These are phyloP conservation scores for Penicillium crystallinum DNA, from an alignment of 495 filamentous ascomycete species.

Conservation along the genomic window DNA sequence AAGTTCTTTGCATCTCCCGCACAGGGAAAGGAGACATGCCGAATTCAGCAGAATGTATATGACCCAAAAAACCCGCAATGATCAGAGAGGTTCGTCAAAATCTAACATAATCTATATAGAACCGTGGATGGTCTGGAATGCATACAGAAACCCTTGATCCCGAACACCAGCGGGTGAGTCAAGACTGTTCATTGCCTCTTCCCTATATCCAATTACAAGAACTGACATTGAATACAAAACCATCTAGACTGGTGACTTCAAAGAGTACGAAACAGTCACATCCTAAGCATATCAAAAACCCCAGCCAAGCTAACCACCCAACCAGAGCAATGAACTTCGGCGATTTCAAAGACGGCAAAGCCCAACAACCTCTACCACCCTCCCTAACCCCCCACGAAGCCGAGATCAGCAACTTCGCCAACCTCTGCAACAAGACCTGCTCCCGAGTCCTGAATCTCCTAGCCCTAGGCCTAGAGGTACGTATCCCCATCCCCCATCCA, in stretches of 20 bases:
- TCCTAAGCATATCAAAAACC: background rate
- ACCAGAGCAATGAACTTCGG: conserved; percentile 87
- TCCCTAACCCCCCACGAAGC: conserved; percentile 55
- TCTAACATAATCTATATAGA: conserved; percentile 44
- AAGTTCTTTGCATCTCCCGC: conserved; percentile 69
- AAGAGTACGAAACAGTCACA: conserved; percentile 57
- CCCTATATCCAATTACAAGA: background rate
- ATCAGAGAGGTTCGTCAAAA: conserved; percentile 1
- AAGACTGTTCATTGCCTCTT: background rate
- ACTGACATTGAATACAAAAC: conserved; percentile 7
- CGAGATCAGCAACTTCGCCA: conserved; percentile 59
- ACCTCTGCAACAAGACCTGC: conserved; percentile 68
- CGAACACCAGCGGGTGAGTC: conserved; percentile 66
- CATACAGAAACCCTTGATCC: conserved; percentile 85
- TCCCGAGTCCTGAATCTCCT: conserved; percentile 67
- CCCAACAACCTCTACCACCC: conserved; percentile 74
- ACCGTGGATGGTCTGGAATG: conserved; percentile 86
- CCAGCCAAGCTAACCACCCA: conserved; percentile 5
- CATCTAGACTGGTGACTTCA: conserved; percentile 76
- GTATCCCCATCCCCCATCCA: background rate
- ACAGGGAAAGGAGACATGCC: conserved; percentile 67
- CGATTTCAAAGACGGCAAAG: conserved; percentile 63
- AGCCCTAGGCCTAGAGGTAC: conserved; percentile 65
- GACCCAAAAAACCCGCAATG: background rate
- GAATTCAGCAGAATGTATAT: conserved; percentile 61